These are phyloP conservation scores for Neonothopanus nambi DNA, from an alignment of 1,284 basidiomycete genomes.

Conservation along the genomic window DNA sequence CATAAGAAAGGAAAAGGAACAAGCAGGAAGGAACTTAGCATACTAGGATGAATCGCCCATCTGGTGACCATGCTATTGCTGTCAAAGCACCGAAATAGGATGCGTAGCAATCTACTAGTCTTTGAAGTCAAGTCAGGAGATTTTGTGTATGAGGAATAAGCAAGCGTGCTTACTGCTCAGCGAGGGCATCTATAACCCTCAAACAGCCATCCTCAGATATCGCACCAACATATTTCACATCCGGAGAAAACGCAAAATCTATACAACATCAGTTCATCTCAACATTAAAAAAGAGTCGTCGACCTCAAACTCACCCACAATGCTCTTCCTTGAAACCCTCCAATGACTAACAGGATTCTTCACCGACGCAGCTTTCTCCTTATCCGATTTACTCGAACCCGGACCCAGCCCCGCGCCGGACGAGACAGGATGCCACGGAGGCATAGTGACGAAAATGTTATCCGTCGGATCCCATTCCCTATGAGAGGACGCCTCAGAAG, in stretches of 20 bases:
- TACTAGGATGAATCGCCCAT: conserved; percentile 89
- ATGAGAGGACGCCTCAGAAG: conserved; percentile 24
- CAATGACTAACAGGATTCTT: conserved; percentile 90
- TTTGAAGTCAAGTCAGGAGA: conserved; percentile 29
- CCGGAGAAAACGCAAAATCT: conserved; percentile 91
- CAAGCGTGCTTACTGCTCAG: conserved; percentile 67
- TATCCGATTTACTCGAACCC: conserved; percentile 47
- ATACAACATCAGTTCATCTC: conserved; percentile 7
- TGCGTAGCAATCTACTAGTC: conserved; percentile 86
- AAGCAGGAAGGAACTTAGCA: conserved; percentile 21
- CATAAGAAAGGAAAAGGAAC: conserved; percentile 1
- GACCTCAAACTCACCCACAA: conserved; percentile 63
- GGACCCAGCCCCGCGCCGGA: conserved; percentile 33
- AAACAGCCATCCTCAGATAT: conserved; percentile 90
- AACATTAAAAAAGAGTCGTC: too few species aligned
- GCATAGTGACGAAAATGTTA: conserved; percentile 78
- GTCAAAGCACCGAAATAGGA: conserved; percentile 91
- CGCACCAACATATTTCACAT: conserved; percentile 82
- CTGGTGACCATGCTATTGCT: conserved; percentile 92
- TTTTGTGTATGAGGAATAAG: not conserved
- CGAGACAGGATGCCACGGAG: conserved; percentile 75
- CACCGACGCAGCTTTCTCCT: conserved; percentile 53
- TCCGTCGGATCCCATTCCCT: conserved; percentile 74
- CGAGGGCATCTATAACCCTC: conserved; percentile 82
- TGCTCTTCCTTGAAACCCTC: conserved; percentile 67